Percentiles rank a stretch among this genome's conserved stretches.
These are phyloP conservation scores for Ceratopteris richardii DNA, from an alignment of 75 land plant genomes.

Conservation along the genomic window DNA sequence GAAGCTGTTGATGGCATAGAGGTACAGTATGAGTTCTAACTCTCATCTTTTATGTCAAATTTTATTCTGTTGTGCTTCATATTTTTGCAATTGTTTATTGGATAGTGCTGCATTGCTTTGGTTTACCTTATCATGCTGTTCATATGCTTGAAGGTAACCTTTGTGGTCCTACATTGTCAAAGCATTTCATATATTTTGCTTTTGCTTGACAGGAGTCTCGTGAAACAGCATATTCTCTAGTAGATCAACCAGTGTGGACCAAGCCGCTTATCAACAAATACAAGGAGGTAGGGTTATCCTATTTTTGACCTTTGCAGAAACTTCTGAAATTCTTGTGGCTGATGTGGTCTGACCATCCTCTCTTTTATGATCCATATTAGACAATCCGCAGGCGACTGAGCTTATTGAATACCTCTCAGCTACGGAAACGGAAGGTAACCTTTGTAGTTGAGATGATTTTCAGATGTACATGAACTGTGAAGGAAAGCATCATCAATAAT, in stretches of 20 bases:
- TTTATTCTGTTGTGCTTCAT: too few species aligned
- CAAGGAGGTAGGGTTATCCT: conserved; percentile 55
- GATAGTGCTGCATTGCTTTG: too few species aligned
- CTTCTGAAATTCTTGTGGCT: not conserved
- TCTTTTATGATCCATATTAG: conserved; percentile 30
- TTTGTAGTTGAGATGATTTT: too few species aligned
- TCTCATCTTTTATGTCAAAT: not conserved
- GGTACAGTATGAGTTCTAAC: conserved; percentile 27
- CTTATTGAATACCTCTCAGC: conserved; percentile 89
- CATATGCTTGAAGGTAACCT: too few species aligned
- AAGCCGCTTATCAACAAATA: conserved; percentile 47
- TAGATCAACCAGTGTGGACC: conserved; percentile 20
- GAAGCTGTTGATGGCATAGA: conserved; percentile 90
- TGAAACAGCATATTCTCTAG: conserved; percentile 48
- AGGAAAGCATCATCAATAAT: too few species aligned
- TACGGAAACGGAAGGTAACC: conserved; percentile 85
- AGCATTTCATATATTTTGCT: too few species aligned
- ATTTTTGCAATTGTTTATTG: too few species aligned
- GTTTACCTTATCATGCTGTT: too few species aligned
- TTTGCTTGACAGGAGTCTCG: conserved; percentile 41
- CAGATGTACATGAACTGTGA: too few species aligned
- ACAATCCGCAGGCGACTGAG: conserved; percentile 68
- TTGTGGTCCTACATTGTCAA: too few species aligned
- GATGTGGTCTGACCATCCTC: too few species aligned
- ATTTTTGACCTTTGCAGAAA: not conserved